Conservation (phyloP, 2,329 filamentous ascomycete genomes). For the Scytalidium lignicola region DNA sequence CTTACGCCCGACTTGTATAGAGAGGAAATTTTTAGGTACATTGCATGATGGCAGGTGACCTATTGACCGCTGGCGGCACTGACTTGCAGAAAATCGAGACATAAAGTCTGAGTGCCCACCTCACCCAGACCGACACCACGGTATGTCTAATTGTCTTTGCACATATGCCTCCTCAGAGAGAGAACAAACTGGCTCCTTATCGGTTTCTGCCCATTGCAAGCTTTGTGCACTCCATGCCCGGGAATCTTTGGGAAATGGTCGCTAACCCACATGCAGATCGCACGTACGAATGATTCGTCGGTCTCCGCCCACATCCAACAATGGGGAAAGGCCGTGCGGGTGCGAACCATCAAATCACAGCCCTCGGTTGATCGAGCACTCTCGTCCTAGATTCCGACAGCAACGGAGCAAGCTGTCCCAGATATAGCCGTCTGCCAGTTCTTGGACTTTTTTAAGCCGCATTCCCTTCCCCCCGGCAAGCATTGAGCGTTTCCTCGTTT, state of each 20-base stretch:
- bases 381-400: neutral
- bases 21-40: constrained; percentile 1
- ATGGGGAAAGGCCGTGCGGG: constrained; percentile 2
- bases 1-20: constrained; percentile 11
- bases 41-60: constrained; percentile 15
- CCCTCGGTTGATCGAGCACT: neutral
- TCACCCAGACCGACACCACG: neutral
- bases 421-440: constrained; percentile 2
- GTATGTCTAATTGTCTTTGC: neutral
- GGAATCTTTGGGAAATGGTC: constrained; percentile 14
- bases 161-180: neutral
- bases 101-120: constrained; percentile 15
- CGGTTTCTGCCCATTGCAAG: neutral
- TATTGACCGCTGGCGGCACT: constrained; percentile 4
- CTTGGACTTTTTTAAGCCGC: constrained; percentile 1
- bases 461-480: constrained; percentile 5
- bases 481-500: constrained; percentile 4
- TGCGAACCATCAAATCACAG: constrained; percentile 12
- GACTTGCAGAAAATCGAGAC: neutral
- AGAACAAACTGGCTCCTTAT: neutral
- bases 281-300: constrained; percentile 17
- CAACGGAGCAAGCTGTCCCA: neutral
- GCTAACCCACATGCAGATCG: constrained; percentile 20
- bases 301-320: constrained; percentile 11
- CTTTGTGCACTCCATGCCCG: constrained; percentile 5